Evolutionary conservation across 2,329 filamentous ascomycete species (phyloP).

Genomic region (Corynespora cassiicola): DNA sequence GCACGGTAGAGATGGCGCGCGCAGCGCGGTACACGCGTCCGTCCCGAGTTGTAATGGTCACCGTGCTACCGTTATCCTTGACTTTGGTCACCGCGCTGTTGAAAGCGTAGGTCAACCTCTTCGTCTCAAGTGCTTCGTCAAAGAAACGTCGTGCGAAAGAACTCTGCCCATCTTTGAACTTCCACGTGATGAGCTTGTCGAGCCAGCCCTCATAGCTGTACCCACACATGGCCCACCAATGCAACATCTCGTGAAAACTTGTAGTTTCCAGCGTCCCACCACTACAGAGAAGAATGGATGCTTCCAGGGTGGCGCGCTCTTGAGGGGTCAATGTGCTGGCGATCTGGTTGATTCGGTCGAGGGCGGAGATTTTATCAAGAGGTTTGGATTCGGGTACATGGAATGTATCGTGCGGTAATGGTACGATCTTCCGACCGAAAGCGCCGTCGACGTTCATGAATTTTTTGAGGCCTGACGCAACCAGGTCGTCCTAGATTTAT

Average conservation of each 20-base stretch:
- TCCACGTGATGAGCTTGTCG: slow-evolving; percentile 48
- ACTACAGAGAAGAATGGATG: slow-evolving; percentile 52
- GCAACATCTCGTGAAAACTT: slow-evolving; percentile 56
- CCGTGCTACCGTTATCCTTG: slow-evolving; percentile 29
- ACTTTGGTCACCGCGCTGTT: slow-evolving; percentile 46
- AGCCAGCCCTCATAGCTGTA: slow-evolving; percentile 45
- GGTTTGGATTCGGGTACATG: slow-evolving; percentile 10
- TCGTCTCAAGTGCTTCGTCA: slow-evolving; percentile 48
- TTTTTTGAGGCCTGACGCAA: slow-evolving; percentile 44
- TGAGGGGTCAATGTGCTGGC: slow-evolving; percentile 45
- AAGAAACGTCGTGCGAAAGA: slow-evolving; percentile 56
- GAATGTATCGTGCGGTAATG: slow-evolving; percentile 48
- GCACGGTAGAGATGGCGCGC: slow-evolving; percentile 52
- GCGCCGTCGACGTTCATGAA: slow-evolving; percentile 56
- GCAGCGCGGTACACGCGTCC: slow-evolving; percentile 31
- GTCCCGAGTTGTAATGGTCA: slow-evolving; percentile 43
- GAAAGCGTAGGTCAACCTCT: slow-evolving; percentile 51
- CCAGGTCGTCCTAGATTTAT: slow-evolving; percentile 28
- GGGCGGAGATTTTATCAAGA: slow-evolving; percentile 36
- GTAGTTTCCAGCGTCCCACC: slow-evolving; percentile 52
- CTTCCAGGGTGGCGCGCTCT: slow-evolving; percentile 50
- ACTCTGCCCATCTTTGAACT: slow-evolving; percentile 50
- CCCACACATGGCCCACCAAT: slow-evolving; percentile 49
- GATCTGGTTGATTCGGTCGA: slow-evolving; percentile 53
- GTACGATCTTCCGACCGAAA: slow-evolving; percentile 46